phyloP scores from a whole-genome alignment of 2,329 filamentous ascomycete species.

The Sporothrix variecibatus region DNA sequence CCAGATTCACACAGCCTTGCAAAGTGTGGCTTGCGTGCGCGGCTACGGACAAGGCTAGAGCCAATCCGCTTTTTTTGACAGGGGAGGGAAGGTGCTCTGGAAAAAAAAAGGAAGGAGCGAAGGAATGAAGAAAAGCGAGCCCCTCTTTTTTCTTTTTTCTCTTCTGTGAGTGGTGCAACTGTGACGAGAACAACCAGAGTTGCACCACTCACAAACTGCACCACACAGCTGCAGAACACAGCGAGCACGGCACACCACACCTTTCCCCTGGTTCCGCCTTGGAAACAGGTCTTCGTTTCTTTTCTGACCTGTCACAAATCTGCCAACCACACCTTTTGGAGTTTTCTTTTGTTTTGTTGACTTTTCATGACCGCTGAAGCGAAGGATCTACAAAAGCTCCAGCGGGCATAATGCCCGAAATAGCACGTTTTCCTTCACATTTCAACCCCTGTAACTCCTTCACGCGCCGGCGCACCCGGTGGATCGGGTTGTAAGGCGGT shows the following conservation, averaged over 20 bases:
- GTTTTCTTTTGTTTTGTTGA: neutral
- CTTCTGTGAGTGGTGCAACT: neutral
- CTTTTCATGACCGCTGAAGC: neutral
- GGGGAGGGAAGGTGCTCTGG: neutral
- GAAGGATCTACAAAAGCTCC: neutral
- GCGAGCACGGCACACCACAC: neutral
- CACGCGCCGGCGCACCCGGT: slow-evolving; percentile 5
- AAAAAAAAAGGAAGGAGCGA: neutral
- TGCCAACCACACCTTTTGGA: neutral
- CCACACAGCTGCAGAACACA: neutral
- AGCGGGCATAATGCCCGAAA: neutral
- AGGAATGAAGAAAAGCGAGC: neutral
- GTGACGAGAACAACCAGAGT: neutral
- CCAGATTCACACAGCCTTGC: slow-evolving; percentile 15
- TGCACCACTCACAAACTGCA: neutral
- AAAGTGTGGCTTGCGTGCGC: slow-evolving; percentile 15
- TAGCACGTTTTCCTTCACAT: neutral
- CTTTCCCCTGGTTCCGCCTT: neutral
- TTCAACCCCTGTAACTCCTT: neutral
- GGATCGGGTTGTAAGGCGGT: neutral
- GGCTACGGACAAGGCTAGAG: slow-evolving; percentile 8
- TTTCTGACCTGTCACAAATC: slow-evolving; percentile 4
- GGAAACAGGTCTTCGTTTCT: neutral
- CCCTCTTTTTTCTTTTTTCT: neutral
- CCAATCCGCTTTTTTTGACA: neutral